A percentile compares a stretch with the other conserved stretches of the same genome.
These are phyloP conservation scores for Pichia terricola DNA, from an alignment of 1,139 yeast genomes.

Conservation along the genomic window DNA sequence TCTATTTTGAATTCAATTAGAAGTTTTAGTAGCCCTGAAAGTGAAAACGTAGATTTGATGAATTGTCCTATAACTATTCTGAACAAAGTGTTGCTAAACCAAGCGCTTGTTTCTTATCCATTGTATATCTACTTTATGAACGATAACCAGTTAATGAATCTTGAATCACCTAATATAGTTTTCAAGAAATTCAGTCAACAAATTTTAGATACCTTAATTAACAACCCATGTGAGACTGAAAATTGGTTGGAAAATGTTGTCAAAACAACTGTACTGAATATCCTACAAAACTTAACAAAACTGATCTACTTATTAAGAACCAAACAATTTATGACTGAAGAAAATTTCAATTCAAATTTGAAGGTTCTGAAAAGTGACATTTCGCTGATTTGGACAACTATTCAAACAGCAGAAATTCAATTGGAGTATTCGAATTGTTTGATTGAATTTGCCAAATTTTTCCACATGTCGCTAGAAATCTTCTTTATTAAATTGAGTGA, in stretches of 20 bases:
- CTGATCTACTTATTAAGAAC: constrained; percentile 30
- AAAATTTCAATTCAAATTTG: constrained; percentile 5
- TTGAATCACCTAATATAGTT: constrained; percentile 31
- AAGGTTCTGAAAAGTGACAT: constrained; percentile 17
- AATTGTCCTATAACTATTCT: background rate
- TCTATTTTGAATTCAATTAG: constrained; percentile 4
- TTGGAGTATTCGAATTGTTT: constrained; percentile 6
- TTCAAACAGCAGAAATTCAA: constrained; percentile 23
- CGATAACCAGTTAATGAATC: constrained; percentile 19
- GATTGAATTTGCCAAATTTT: constrained; percentile 15
- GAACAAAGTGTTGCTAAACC: constrained; percentile 24
- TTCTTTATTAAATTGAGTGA: constrained; percentile 23
- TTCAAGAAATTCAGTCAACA: constrained; percentile 26
- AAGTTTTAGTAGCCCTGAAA: too few relatives aligned
- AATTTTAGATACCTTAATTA: constrained; percentile 22
- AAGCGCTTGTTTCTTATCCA: constrained; percentile 31
- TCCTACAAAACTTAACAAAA: constrained; percentile 33
- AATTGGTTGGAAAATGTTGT: constrained; percentile 32
- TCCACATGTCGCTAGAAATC: constrained; percentile 22
- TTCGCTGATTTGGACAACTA: constrained; percentile 20
- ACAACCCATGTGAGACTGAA: constrained; percentile 3
- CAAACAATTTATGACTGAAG: constrained; percentile 4
- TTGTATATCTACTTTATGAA: constrained; percentile 25
- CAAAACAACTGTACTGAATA: constrained; percentile 28
- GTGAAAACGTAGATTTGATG: background rate